Evolutionary conservation across 2,329 filamentous ascomycete genomes (phyloP).

Genomic region (Cryphonectria carpinicola): DNA sequence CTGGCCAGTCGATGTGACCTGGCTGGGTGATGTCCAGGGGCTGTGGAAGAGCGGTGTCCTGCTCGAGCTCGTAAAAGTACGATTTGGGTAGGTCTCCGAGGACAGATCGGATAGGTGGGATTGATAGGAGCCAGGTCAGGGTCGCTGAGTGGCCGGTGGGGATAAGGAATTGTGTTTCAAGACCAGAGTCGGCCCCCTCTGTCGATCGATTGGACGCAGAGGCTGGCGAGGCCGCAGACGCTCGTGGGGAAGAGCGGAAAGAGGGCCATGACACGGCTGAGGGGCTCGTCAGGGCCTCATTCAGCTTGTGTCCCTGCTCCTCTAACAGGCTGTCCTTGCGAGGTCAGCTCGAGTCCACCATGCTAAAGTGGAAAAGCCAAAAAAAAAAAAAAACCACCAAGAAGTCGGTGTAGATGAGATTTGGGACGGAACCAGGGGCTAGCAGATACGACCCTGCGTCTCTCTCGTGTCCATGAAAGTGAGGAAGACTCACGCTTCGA

Average conservation of each 20-base stretch:
- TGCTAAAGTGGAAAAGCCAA: conserved; percentile 34
- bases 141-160: conserved; percentile 41
- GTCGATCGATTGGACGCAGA: conserved; percentile 25
- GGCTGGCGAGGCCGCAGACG: conserved; percentile 23
- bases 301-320: conserved; percentile 33
- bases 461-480: conserved; percentile 31
- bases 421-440: not conserved
- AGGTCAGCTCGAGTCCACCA: conserved; percentile 27
- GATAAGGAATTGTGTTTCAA: conserved; percentile 42
- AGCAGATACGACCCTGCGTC: conserved; percentile 24
- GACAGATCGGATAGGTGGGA: conserved; percentile 40
- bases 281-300: conserved; percentile 25
- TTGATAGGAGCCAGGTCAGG: conserved; percentile 39
- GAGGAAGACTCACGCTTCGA: conserved; percentile 37
- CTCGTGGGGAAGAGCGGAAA: conserved; percentile 22
- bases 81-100: conserved; percentile 40
- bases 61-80: conserved; percentile 42
- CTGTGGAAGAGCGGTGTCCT: conserved; percentile 38
- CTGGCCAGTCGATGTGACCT: conserved; percentile 34
- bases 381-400: conserved; percentile 21
- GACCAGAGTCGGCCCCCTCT: conserved; percentile 32
- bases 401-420: not conserved
- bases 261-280: conserved; percentile 21
- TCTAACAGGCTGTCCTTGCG: conserved; percentile 30
- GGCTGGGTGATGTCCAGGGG: conserved; percentile 37